phyloP scores from a whole-genome alignment of 306 rosid species.

The Geum urbanum region DNA sequence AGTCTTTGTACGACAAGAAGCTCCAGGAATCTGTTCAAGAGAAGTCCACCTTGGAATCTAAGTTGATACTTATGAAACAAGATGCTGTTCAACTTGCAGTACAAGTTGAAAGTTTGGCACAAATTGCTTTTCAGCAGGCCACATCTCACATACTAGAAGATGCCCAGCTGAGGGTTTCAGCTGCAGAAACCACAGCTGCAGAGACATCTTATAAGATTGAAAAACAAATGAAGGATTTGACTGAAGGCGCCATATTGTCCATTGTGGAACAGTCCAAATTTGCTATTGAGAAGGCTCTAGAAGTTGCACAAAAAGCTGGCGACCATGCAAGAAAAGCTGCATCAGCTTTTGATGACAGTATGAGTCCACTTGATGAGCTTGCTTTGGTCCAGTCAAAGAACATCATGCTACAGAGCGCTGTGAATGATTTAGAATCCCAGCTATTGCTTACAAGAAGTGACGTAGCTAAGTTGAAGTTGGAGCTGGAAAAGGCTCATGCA shows the following conservation, averaged over 20 bases:
- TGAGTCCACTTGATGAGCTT: constrained; percentile 45
- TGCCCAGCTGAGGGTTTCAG: constrained; percentile 60
- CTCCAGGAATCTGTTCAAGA: constrained; percentile 59
- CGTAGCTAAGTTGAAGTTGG: constrained; percentile 49
- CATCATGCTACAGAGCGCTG: constrained; percentile 45
- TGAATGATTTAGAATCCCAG: constrained; percentile 57
- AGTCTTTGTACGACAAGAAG: constrained; percentile 48
- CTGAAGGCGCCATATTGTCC: constrained; percentile 54
- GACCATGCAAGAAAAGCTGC: constrained; percentile 40
- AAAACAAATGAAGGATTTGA: constrained; percentile 58
- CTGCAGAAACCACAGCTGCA: constrained; percentile 71
- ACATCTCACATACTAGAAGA: constrained; percentile 72
- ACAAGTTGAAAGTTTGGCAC: constrained; percentile 70
- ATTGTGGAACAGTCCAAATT: constrained; percentile 55
- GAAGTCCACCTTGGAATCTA: constrained; percentile 55
- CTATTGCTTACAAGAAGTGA: constrained; percentile 45
- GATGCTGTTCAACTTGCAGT: constrained; percentile 77
- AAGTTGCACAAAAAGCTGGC: constrained; percentile 56
- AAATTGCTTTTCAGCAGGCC: constrained; percentile 71
- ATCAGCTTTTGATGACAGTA: constrained; percentile 37
- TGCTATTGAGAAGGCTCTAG: constrained; percentile 60
- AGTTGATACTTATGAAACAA: constrained; percentile 64
- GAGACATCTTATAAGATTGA: constrained; percentile 57
- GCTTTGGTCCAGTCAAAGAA: constrained; percentile 50
- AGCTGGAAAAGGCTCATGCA: constrained; percentile 42